Percentiles rank a stretch among this genome's conserved stretches.
Conservation (phyloP, 2,329 filamentous ascomycete species). For the Byssochlamys sp. region DNA sequence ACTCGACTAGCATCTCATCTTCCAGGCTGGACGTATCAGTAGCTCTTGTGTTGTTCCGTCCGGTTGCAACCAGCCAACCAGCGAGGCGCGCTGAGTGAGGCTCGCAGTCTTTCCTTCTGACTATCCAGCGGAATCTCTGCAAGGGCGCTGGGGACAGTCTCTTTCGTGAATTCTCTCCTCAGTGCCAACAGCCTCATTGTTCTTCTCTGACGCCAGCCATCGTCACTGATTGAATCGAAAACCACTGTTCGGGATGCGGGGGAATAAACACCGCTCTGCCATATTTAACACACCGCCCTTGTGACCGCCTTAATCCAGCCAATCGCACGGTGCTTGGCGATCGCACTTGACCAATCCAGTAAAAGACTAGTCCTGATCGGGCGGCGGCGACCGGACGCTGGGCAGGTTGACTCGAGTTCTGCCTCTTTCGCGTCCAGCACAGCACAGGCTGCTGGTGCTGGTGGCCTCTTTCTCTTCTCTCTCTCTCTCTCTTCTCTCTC, state of each 20-base stretch:
- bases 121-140: neutral
- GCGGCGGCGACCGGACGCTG: neutral
- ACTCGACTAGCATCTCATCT: neutral
- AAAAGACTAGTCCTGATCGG: neutral
- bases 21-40: neutral
- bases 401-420: neutral
- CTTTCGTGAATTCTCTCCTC: neutral
- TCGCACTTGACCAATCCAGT: neutral
- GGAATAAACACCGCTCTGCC: neutral
- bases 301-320: neutral
- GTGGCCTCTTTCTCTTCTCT: neutral
- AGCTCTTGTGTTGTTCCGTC: neutral
- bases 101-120: neutral
- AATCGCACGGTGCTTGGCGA: neutral
- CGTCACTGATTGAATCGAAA: slow-evolving; percentile 10
- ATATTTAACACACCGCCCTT: neutral
- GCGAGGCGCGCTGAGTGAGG: neutral
- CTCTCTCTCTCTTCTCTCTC: neutral
- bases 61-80: neutral
- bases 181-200: too few relatives aligned
- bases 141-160: neutral
- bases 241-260: neutral
- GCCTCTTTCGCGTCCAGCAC: neutral
- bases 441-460: neutral
- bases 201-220: neutral